Evolutionary conservation across 495 filamentous ascomycete species (phyloP).

Genomic region (Aspergillus saccharolyticus): DNA sequence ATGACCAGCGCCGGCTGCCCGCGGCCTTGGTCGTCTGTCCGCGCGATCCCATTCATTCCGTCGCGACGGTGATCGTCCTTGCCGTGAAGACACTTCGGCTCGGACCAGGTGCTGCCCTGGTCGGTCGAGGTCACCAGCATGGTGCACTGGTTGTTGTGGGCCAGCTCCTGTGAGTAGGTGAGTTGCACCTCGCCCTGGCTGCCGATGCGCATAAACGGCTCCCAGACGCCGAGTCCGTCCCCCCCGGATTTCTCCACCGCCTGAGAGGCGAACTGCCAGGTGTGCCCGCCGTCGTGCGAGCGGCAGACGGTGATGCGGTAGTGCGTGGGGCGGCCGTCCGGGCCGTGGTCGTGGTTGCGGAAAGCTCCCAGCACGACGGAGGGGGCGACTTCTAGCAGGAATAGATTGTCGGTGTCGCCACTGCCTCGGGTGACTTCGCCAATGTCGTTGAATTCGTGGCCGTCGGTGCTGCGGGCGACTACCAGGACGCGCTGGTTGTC

Average conservation of each 20-base stretch:
- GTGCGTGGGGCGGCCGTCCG: conserved; percentile 30
- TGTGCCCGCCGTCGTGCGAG: conserved; percentile 48
- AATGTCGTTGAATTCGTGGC: conserved; percentile 30
- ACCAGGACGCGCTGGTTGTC: conserved; percentile 26
- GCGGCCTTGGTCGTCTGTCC: conserved; percentile 35
- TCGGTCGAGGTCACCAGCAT: conserved; percentile 53
- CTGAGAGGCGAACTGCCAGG: conserved; percentile 52
- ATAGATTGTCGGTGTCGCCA: conserved; percentile 57
- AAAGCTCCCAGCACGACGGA: conserved; percentile 52
- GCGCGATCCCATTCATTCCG: conserved; percentile 57
- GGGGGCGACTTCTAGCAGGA: conserved; percentile 47
- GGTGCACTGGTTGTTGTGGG: conserved; percentile 54
- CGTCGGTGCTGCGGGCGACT: conserved; percentile 36
- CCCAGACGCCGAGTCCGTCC: conserved; percentile 48
- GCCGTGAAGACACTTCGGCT: conserved; percentile 44
- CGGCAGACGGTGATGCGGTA: conserved; percentile 60
- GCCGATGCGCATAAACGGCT: conserved; percentile 54
- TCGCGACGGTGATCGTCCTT: conserved; percentile 43
- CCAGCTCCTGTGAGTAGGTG: conserved; percentile 54
- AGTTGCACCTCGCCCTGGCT: conserved; percentile 48
- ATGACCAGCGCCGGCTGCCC: conserved; percentile 47
- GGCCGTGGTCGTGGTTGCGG: conserved; percentile 52
- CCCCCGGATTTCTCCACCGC: conserved; percentile 40
- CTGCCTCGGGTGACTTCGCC: conserved; percentile 34
- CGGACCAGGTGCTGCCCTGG: conserved; percentile 48